phyloP scores from a whole-genome alignment of 257 asterid genomes.

The Ajuga chamaepitys region DNA sequence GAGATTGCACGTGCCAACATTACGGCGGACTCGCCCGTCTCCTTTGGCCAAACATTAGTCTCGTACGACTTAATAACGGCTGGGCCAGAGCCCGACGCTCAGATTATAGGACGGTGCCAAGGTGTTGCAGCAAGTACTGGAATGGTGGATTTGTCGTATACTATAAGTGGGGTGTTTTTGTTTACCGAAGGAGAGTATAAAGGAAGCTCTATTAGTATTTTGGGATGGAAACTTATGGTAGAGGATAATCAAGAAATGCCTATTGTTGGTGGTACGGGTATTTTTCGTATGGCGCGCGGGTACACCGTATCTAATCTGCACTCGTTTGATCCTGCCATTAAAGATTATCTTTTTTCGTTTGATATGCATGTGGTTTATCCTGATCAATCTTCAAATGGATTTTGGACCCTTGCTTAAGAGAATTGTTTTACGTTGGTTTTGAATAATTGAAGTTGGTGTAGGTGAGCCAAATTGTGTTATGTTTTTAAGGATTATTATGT shows the following conservation, averaged over 20 bases:
- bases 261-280: not conserved
- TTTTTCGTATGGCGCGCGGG: not conserved
- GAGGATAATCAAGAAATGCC: not conserved
- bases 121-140: not conserved
- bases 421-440: too few relatives aligned
- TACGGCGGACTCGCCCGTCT: not conserved
- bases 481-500: too few relatives aligned
- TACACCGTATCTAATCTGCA: not conserved
- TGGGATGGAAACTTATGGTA: not conserved
- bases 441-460: too few relatives aligned
- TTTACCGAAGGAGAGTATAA: not conserved
- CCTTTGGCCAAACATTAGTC: constrained; percentile 2
- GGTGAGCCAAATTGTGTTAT: too few relatives aligned
- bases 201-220: not conserved
- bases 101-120: constrained; percentile 11
- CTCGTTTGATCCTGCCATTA: not conserved
- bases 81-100: not conserved
- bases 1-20: not conserved
- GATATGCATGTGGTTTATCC: not conserved
- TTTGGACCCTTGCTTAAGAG: too few relatives aligned
- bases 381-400: too few relatives aligned
- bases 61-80: not conserved
- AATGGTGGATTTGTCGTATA: not conserved
- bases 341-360: not conserved
- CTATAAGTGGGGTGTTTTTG: not conserved